Base-by-base conservation (phyloP, 1,284 basidiomycete genomes). In the Porphyrellus sp. region DNA sequence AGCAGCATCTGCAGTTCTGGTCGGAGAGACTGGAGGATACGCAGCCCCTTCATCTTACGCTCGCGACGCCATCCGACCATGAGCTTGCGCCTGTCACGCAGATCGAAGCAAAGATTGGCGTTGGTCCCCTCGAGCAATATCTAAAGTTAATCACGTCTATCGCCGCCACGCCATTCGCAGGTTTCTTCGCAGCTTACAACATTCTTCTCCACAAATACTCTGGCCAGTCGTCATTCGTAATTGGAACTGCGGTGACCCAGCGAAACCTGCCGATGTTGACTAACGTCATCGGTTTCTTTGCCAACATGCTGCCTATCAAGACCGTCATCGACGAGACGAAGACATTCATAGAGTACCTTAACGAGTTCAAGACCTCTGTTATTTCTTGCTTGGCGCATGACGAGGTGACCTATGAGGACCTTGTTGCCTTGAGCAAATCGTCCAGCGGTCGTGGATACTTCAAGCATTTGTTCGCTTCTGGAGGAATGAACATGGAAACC, bases 391-490 rank as follows among this genome's bases (percentile, higher is more conserved):
- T 67, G 23, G 42, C 49, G 2, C 59, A 67, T 25, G 63, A 62
- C 31, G 65, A 67, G 16, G 63, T 65, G 43, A 65, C 55, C 4
- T 68, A 67, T 39, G 66, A 68, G 44, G 64, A 66, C 46, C 61
- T 66, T 15, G 64, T 68, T 25, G 49, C 45, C 18, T 51, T 68
- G 7, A 55, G 62, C 25, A 66, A 60, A 41, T 59, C 59, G 1
- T 55, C 62, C 16, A 46, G 54, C n/a, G 54, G 47, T n/a, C 64
- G 64, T 20, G 64, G 66, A 51, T 68, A 65, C 59, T 67, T 68
- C 55, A 66, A 66, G 42, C 64, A 66, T 46, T 43, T 66, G 20
- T 66, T 66, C 54, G 64, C 66, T 37, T 59, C 59, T 1, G 63
- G 64, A 21, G 64, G 66, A 34, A 57, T 63, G 55, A 67, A 60